A percentile compares a stretch with the other conserved stretches of the same genome.
phyloP scores from a whole-genome alignment of 768 basidiomycete species.

The Basidioascus undulatus region DNA sequence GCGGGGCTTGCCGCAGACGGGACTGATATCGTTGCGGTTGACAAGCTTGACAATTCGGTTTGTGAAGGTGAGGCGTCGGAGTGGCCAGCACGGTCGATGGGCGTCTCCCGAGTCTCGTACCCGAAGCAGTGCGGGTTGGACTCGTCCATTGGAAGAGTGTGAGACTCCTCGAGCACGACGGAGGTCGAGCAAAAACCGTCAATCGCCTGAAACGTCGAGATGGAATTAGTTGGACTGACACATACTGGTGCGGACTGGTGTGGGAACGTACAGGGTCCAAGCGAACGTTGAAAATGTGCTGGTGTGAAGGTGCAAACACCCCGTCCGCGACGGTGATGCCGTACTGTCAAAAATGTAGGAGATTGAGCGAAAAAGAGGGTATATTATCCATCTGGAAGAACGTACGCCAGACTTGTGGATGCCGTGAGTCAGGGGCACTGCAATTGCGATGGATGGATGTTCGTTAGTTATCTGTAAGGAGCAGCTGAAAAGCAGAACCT shows the following conservation, averaged over 20 bases:
- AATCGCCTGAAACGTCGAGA: too few relatives aligned
- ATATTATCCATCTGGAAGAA: too few relatives aligned
- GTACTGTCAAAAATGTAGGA: too few relatives aligned
- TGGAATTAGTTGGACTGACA: too few relatives aligned
- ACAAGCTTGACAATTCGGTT: conserved; percentile 6
- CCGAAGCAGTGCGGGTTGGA: not conserved
- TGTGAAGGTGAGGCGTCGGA: not conserved
- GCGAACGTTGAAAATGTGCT: conserved; percentile 4
- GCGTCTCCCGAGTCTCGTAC: not conserved
- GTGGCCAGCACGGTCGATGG: not conserved
- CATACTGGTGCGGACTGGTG: too few relatives aligned
- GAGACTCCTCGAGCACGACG: not conserved
- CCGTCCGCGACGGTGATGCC: not conserved
- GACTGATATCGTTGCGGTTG: conserved; percentile 14
- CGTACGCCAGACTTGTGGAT: too few relatives aligned
- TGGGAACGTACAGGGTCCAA: too few relatives aligned
- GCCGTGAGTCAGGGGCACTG: too few relatives aligned
- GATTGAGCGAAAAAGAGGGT: too few relatives aligned
- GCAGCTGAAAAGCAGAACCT: too few relatives aligned
- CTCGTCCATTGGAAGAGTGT: not conserved
- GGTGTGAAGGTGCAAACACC: conserved; percentile 3
- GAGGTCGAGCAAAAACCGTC: not conserved
- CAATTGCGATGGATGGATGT: too few relatives aligned
- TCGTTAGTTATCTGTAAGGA: too few relatives aligned
- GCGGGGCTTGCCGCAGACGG: conserved; percentile 10